These are phyloP conservation scores for Gonium pectorale DNA, from an alignment of 139 green algal genomes.

Conservation along the genomic window DNA sequence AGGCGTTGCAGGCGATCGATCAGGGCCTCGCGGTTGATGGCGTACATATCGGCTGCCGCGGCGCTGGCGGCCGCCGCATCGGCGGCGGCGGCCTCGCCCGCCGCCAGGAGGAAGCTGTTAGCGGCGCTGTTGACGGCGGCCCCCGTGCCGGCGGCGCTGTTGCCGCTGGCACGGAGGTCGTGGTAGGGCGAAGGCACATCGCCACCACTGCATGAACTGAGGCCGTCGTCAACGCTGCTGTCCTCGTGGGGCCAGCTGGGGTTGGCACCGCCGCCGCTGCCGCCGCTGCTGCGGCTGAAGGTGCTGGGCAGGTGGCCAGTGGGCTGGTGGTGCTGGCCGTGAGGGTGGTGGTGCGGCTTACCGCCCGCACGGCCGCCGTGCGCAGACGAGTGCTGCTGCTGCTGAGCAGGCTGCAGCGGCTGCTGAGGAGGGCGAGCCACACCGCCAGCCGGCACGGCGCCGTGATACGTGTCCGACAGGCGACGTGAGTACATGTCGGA, in stretches of 20 bases:
- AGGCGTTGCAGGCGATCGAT: constrained; percentile 22
- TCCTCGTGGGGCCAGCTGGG: background rate
- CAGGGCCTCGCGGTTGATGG: background rate
- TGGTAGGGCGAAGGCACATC: constrained; percentile 6
- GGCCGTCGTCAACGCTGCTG: constrained; percentile 11
- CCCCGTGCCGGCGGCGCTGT: background rate
- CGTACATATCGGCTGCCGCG: background rate
- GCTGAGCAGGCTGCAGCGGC: no score
- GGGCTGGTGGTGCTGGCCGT: background rate
- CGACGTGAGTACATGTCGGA: background rate
- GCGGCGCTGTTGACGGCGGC: background rate
- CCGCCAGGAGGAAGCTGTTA: constrained; percentile 7
- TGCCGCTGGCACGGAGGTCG: background rate
- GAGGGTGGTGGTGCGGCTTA: background rate
- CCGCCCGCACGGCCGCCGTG: no score
- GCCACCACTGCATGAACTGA: background rate
- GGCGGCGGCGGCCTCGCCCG: background rate
- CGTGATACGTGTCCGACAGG: constrained; percentile 20
- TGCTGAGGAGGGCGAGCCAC: no score
- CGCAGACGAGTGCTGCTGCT: background rate
- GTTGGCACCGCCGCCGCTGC: constrained; percentile 3
- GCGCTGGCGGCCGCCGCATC: background rate
- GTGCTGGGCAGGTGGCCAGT: background rate
- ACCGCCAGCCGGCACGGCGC: no score
- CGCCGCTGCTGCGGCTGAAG: constrained; percentile 21